A percentile compares a stretch with the other conserved stretches of the same genome.
Conservation (phyloP, 1,284 basidiomycete species). For the Boletellus deceptivus region DNA sequence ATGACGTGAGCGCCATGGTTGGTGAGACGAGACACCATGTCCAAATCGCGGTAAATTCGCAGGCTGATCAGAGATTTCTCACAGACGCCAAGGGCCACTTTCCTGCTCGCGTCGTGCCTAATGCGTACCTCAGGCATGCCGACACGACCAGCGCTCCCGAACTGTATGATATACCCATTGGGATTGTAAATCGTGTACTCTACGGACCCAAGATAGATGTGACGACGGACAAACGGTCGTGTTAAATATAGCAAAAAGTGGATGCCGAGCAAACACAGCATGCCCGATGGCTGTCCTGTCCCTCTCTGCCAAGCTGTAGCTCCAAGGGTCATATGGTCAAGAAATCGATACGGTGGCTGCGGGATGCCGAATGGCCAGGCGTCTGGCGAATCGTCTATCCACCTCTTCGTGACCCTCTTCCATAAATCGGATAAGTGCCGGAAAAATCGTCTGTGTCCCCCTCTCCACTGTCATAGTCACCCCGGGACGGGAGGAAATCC, state of each 20-base stretch:
- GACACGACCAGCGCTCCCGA: slow-evolving; percentile 53
- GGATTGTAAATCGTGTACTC: slow-evolving; percentile 71
- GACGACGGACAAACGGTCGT: slow-evolving; percentile 8
- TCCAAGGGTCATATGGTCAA: slow-evolving; percentile 18
- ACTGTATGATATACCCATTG: slow-evolving; percentile 80
- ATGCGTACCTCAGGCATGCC: slow-evolving; percentile 51
- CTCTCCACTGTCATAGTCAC: slow-evolving; percentile 8
- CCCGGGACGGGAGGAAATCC: slow-evolving; percentile 4
- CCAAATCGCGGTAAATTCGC: slow-evolving; percentile 12
- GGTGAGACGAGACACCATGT: slow-evolving; percentile 42
- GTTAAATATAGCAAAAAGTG: slow-evolving; percentile 26
- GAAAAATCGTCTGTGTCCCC: slow-evolving; percentile 11
- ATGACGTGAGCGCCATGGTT: slow-evolving; percentile 62
- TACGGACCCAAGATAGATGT: slow-evolving; percentile 39
- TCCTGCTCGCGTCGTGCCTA: slow-evolving; percentile 36
- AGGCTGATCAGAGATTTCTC: slow-evolving; percentile 16
- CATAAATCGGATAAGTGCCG: slow-evolving; percentile 14
- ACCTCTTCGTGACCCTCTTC: slow-evolving; percentile 3
- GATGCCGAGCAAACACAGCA: slow-evolving; percentile 6
- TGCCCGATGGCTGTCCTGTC: background rate
- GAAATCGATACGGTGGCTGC: slow-evolving; percentile 3
- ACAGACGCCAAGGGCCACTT: slow-evolving; percentile 56
- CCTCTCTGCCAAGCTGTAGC: slow-evolving; percentile 8
- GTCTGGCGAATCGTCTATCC: background rate
- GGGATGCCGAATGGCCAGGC: background rate